Evolutionary conservation across 768 basidiomycete species (phyloP).

Genomic region (Mycena rosella): DNA sequence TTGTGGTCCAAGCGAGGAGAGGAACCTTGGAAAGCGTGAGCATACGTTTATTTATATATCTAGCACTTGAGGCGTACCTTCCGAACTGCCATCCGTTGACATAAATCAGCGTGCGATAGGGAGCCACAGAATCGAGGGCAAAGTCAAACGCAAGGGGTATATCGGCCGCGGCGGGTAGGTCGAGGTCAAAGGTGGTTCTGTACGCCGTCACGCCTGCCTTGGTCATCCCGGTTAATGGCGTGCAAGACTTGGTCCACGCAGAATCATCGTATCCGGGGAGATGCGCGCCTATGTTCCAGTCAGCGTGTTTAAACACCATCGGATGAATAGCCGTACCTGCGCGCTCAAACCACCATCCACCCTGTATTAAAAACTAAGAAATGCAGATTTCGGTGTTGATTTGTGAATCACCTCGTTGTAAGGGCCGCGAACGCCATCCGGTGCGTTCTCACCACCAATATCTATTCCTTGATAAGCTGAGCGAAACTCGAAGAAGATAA

Average conservation of each 20-base stretch:
- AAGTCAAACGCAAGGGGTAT: constrained; percentile 72
- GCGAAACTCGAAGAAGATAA: neutral
- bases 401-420: constrained; percentile 58
- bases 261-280: constrained; percentile 71
- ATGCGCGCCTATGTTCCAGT: constrained; percentile 60
- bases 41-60: no score
- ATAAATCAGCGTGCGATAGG: constrained; percentile 74
- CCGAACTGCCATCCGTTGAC: constrained; percentile 85
- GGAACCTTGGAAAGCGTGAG: constrained; percentile 39
- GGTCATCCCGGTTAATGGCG: constrained; percentile 60
- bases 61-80: constrained; percentile 59
- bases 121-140: constrained; percentile 57
- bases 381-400: no score
- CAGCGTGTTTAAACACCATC: neutral
- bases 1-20: constrained; percentile 57
- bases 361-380: constrained; percentile 34
- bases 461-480: constrained; percentile 35
- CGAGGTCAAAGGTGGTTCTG: constrained; percentile 68
- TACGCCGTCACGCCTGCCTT: constrained; percentile 74
- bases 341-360: constrained; percentile 68
- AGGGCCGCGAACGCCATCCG: constrained; percentile 69
- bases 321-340: constrained; percentile 47
- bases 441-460: constrained; percentile 57
- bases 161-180: constrained; percentile 64
- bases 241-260: constrained; percentile 61